Evolutionary conservation across 176 grass and related monocot genomes (phyloP).

Genomic region (Poa annua): DNA sequence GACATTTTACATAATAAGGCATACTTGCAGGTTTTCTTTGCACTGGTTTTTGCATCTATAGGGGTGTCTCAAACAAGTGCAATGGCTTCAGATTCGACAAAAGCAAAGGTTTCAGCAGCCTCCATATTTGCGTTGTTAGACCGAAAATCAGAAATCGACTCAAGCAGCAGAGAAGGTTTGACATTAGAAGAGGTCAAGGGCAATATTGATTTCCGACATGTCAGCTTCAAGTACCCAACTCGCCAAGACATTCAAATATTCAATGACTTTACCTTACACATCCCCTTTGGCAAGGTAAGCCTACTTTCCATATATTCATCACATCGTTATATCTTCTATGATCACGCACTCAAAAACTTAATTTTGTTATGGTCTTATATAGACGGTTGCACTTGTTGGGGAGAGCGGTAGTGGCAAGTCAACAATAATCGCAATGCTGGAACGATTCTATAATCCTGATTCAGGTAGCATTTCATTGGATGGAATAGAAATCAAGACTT

Average conservation of each 20-base stretch:
- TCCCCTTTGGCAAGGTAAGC: conserved; percentile 67
- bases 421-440: conserved; percentile 61
- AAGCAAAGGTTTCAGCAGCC: conserved; percentile 59
- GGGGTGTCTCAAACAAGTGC: conserved; percentile 72
- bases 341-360: not conserved
- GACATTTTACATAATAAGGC: not conserved
- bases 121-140: conserved; percentile 76
- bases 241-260: conserved; percentile 64
- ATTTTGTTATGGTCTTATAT: not conserved
- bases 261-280: conserved; percentile 48
- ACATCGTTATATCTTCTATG: not conserved
- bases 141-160: conserved; percentile 60
- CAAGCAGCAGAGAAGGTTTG: conserved; percentile 50
- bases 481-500: conserved; percentile 57
- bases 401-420: conserved; percentile 82
- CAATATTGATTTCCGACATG: conserved; percentile 59
- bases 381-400: conserved; percentile 70
- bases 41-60: conserved; percentile 55
- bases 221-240: conserved; percentile 71
- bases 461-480: conserved; percentile 62
- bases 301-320: not conserved
- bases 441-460: conserved; percentile 74
- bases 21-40: conserved; percentile 63
- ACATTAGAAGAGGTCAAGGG: conserved; percentile 57
- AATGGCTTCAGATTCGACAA: conserved; percentile 64